Conservation (phyloP, 768 basidiomycete species). For the Phaeolepiota aurea region DNA sequence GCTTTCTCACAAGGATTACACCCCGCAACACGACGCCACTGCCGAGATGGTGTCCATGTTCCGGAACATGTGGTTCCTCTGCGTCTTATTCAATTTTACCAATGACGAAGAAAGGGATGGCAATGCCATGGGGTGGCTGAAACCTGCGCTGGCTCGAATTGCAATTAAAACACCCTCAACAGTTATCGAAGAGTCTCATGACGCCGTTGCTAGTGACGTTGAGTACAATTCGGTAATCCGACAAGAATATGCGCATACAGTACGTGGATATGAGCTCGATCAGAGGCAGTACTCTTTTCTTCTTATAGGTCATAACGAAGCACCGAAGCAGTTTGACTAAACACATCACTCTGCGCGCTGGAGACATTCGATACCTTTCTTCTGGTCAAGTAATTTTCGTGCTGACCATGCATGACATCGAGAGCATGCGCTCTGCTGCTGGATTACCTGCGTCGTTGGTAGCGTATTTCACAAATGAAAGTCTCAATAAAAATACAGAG, state of each 20-base stretch:
- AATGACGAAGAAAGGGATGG: slow-evolving; percentile 41
- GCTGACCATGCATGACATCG: slow-evolving; percentile 80
- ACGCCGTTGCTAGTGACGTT: slow-evolving; percentile 78
- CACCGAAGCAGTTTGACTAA: slow-evolving; percentile 59
- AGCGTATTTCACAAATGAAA: slow-evolving; percentile 82
- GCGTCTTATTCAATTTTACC: slow-evolving; percentile 80
- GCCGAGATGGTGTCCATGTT: slow-evolving; percentile 67
- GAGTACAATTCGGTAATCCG: slow-evolving; percentile 90
- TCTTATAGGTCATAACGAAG: slow-evolving; percentile 53
- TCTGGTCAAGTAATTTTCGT: slow-evolving; percentile 83
- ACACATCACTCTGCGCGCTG: slow-evolving; percentile 54
- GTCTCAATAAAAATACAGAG: slow-evolving; percentile 62
- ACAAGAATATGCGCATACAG: slow-evolving; percentile 74
- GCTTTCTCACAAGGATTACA: slow-evolving; percentile 62
- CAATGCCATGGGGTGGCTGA: slow-evolving; percentile 71
- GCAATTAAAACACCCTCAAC: slow-evolving; percentile 82
- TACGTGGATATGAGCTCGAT: slow-evolving; percentile 22
- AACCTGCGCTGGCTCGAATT: slow-evolving; percentile 68
- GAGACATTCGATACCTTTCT: slow-evolving; percentile 67
- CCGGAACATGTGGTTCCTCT: slow-evolving; percentile 92
- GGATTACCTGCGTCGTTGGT: slow-evolving; percentile 78
- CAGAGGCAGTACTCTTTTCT: slow-evolving; percentile 1
- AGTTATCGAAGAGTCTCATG: slow-evolving; percentile 74
- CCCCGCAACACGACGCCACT: slow-evolving; percentile 45
- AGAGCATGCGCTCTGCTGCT: slow-evolving; percentile 73